phyloP scores from a whole-genome alignment of 164 flowering plant species.

The Vitis cinerea region DNA sequence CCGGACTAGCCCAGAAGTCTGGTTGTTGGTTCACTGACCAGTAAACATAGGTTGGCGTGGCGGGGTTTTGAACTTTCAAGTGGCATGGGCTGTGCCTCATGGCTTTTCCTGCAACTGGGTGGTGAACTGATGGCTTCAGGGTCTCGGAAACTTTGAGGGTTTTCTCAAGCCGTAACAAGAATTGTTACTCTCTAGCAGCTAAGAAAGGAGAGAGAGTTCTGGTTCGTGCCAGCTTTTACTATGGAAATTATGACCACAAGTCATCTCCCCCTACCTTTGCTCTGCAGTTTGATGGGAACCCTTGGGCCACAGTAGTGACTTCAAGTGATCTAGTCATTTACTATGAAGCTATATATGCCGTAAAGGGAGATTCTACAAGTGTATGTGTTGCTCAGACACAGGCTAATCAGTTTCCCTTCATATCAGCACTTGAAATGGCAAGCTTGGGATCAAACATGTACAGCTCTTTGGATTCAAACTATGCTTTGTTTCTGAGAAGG shows the following conservation, averaged over 20 bases:
- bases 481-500: conserved; percentile 3
- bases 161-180: conserved; percentile 15
- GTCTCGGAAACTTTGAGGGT: conserved; percentile 10
- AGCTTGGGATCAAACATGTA: conserved; percentile 29
- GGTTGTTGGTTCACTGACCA: too few species aligned
- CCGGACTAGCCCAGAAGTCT: too few species aligned
- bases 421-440: conserved; percentile 40
- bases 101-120: too few species aligned
- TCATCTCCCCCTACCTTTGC: conserved; percentile 24
- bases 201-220: conserved; percentile 6
- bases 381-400: conserved; percentile 35
- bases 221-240: conserved; percentile 28
- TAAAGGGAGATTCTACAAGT: conserved; percentile 1
- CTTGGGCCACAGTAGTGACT: conserved; percentile 15
- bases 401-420: conserved; percentile 38
- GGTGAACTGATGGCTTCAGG: too few species aligned
- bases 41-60: too few species aligned
- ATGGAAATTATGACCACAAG: conserved; percentile 28
- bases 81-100: too few species aligned
- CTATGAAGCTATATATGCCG: conserved; percentile 16
- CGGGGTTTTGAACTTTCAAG: too few species aligned
- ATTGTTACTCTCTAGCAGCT: conserved; percentile 16
- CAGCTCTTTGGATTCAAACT: background rate
- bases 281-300: conserved; percentile 22
- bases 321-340: background rate